Base-by-base conservation (phyloP, 2,329 filamentous ascomycete genomes). In the Phoma sp. region DNA sequence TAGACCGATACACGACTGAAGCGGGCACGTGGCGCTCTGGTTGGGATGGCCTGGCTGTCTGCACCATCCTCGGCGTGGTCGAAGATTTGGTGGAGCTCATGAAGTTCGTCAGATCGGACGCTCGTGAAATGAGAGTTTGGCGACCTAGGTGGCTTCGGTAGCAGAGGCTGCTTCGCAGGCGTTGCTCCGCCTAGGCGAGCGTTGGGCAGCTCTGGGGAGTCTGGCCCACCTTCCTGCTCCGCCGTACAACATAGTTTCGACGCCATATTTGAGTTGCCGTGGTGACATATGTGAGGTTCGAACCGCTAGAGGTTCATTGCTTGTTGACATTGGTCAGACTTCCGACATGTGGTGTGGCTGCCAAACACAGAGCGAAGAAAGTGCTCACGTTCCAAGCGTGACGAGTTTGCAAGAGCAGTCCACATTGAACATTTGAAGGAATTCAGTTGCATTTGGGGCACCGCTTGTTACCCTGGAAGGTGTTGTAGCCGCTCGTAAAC, bases 41-140 rank as follows among this genome's bases (percentile, higher is more conserved):
- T 28, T 1, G 66, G 61, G 14, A 64, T 56, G 6, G 42, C 46
- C 21, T 42, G 47, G 14, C 49, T 54, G 12, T 60, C 36, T 18
- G 47, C 53, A 6, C 48, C 39, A 36, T 64, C 59, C 15, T 57
- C 53, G 4, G 64, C 69, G 59, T 66, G 67, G 33, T 69, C 51
- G 53, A 75, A 74, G 34, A 74, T 72, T 12, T 71, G 62, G 5
- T 60, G 68, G 9, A 75, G 61, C 47, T 74, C 71, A 26, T 68
- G 61, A 6, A 74, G 56, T 7, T 74, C 70, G 23, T 70, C 67
- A 7, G 67, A 68, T 18, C 59, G 63, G 23, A 64, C 59, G 49
- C 66, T 74, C 21, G 68, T 73, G 53, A 69, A 69, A 20, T 56
- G 63, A 11, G 69, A 71, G 47, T 54, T 59, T 14, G 56, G 53